Conservation (phyloP, 805 yeast species). For the Phaffomyces antillensis region DNA sequence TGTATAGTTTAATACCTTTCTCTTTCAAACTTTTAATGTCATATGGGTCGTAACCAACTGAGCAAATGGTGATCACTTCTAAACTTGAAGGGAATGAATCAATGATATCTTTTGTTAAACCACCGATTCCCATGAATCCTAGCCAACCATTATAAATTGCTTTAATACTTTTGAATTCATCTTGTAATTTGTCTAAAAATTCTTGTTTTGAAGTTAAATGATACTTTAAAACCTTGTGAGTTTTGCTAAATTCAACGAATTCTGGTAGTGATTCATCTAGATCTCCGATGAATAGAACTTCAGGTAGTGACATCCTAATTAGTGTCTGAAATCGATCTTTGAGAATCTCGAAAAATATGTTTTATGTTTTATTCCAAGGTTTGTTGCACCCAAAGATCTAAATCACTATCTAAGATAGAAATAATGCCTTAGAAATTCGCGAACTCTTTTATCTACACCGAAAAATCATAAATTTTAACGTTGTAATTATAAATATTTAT, state of each 20-base stretch:
- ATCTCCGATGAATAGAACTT: conserved; percentile 36
- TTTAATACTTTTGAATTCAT: conserved; percentile 29
- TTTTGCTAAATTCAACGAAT: conserved; percentile 27
- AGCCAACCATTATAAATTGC: conserved; percentile 59
- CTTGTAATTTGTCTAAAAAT: conserved; percentile 30
- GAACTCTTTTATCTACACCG: neutral
- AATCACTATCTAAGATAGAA: too few relatives aligned
- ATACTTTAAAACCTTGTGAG: conserved; percentile 30
- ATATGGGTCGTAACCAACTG: conserved; percentile 51
- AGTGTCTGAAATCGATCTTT: too few relatives aligned
- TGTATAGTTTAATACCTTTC: conserved; percentile 38
- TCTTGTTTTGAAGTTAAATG: conserved; percentile 32
- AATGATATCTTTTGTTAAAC: conserved; percentile 37
- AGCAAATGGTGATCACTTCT: conserved; percentile 43
- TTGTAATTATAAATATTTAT: neutral
- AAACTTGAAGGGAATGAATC: conserved; percentile 37
- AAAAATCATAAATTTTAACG: neutral
- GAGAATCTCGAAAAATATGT: too few relatives aligned
- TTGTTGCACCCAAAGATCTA: too few relatives aligned
- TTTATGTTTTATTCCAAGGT: too few relatives aligned
- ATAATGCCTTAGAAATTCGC: neutral
- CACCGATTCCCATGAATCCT: conserved; percentile 46
- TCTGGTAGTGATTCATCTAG: conserved; percentile 31
- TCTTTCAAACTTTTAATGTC: conserved; percentile 35
- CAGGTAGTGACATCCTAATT: conserved; percentile 3